Percentiles rank a stretch among this genome's conserved stretches.
These are phyloP conservation scores for Saturnispora sekii DNA, from an alignment of 805 yeast genomes.

Conservation along the genomic window DNA sequence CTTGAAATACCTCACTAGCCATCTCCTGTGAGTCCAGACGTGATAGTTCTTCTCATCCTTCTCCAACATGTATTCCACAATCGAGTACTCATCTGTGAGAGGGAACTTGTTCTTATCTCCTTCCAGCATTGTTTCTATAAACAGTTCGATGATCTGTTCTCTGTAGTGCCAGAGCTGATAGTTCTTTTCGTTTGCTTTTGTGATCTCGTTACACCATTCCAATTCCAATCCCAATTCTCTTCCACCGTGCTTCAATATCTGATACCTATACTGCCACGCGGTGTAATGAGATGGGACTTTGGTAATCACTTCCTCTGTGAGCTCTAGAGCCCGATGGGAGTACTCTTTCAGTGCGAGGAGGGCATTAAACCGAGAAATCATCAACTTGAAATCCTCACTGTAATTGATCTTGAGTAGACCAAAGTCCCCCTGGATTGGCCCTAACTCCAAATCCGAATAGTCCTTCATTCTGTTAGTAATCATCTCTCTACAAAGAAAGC, in stretches of 20 bases:
- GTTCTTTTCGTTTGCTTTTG: constrained; percentile 73
- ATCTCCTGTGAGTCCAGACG: constrained; percentile 88
- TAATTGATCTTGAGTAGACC: constrained; percentile 56
- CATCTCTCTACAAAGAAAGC: not conserved
- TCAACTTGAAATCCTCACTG: constrained; percentile 54
- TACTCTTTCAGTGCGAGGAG: constrained; percentile 50
- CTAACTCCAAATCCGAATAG: constrained; percentile 12
- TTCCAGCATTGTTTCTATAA: constrained; percentile 4
- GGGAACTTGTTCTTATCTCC: constrained; percentile 23
- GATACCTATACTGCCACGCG: constrained; percentile 67
- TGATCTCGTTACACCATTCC: constrained; percentile 70
- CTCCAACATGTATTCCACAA: constrained; percentile 56
- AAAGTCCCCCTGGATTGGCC: constrained; percentile 12
- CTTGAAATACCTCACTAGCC: constrained; percentile 58
- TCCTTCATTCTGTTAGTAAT: not conserved
- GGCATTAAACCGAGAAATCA: constrained; percentile 53
- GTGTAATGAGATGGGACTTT: constrained; percentile 86
- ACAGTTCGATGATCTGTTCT: constrained; percentile 44
- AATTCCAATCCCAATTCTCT: constrained; percentile 40
- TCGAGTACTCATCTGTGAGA: constrained; percentile 46
- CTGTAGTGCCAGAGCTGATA: constrained; percentile 98
- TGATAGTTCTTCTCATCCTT: constrained; percentile 89
- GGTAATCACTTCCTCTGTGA: constrained; percentile 55
- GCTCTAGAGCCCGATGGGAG: constrained; percentile 58
- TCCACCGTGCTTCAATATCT: constrained; percentile 35